These are phyloP conservation scores for Talaromyces sp. DNA, from an alignment of 2,329 filamentous ascomycete species.

Conservation along the genomic window DNA sequence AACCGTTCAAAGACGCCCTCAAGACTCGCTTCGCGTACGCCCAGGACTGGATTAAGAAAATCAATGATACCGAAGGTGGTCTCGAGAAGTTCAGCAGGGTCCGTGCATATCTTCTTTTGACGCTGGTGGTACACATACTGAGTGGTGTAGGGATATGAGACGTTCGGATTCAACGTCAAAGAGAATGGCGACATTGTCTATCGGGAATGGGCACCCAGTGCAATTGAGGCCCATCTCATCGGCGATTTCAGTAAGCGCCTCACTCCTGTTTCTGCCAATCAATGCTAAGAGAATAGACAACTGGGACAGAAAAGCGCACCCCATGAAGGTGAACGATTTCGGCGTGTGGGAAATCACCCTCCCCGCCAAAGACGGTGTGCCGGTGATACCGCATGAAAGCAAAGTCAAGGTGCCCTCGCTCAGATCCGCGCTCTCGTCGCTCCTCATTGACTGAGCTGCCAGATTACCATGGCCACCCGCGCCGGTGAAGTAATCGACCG, in stretches of 20 bases:
- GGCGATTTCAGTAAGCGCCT: slow-evolving; percentile 81
- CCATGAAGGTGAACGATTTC: slow-evolving; percentile 81
- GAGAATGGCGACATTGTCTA: slow-evolving; percentile 83
- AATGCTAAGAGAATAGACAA: slow-evolving; percentile 58
- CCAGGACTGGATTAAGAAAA: slow-evolving; percentile 80
- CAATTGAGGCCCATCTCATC: slow-evolving; percentile 76
- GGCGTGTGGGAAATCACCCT: slow-evolving; percentile 84
- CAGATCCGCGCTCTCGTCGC: slow-evolving; percentile 10
- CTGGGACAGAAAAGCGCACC: slow-evolving; percentile 80
- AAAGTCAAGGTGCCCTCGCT: slow-evolving; percentile 75
- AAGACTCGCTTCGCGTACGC: slow-evolving; percentile 74
- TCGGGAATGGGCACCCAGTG: slow-evolving; percentile 95
- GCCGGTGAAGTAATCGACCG: slow-evolving; percentile 80
- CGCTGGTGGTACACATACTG: neutral
- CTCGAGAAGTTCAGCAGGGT: slow-evolving; percentile 88
- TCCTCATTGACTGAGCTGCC: slow-evolving; percentile 18
- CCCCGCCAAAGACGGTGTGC: slow-evolving; percentile 68
- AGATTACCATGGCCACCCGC: slow-evolving; percentile 82
- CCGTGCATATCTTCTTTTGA: slow-evolving; percentile 27
- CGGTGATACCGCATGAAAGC: slow-evolving; percentile 85
- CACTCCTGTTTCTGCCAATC: slow-evolving; percentile 12
- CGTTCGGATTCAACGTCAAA: slow-evolving; percentile 79
- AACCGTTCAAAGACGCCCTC: slow-evolving; percentile 76
- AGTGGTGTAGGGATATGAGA: slow-evolving; percentile 70
- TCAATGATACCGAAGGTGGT: slow-evolving; percentile 81